Base-by-base conservation (phyloP, 2,329 filamentous ascomycete species). In the Nigrospora sphaerica region DNA sequence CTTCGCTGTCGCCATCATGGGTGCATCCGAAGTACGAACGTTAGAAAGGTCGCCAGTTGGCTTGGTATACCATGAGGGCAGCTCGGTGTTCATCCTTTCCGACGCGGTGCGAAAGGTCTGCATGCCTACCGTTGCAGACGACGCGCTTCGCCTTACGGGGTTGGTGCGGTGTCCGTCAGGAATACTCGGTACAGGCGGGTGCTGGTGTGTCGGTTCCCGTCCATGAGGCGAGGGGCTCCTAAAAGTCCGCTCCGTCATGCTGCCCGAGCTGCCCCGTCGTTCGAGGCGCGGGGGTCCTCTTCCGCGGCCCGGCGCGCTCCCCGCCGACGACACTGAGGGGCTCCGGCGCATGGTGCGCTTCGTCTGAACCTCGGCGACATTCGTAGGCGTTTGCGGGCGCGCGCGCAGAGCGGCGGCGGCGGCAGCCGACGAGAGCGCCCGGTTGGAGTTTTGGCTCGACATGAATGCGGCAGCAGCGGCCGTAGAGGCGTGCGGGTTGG, bases 181-280 rank as follows among this genome's bases (percentile, higher is more conserved):
- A 23, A 95, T 73, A 4, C 76, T 73, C 33, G 90, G 91, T 2
- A 95, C 83, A 1, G 89, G 89, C 31, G 89, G 88, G 44, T 79
- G 74, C 56, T 78, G 69, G 42, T 68, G 62, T 17, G 62, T 55
- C 46, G 61, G 63, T 52, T 62, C 66, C 47, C 65, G 60, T 46
- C 73, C 72, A 61, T 63, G 72, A 50, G 76, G 88, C 4, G 84
- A 95, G 4, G 83, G 81, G 12, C 85, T 86, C 54, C 91, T 82
- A 65, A 96, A 95, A 1, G 89, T 91, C 48, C 92, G 81, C 62
- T 92, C 87, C 31, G 81, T 85, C 91, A 97, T 95, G 42, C 90
- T 95, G 18, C 82, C 78, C 28, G 78, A 78, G 66, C 91, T 95
- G 46, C 74, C 77, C 34, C 77, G 74, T 57, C 88, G 75, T 51